Evolutionary conservation across 148 eudicot species (phyloP).

Genomic region (Rhododendron ovatum): DNA sequence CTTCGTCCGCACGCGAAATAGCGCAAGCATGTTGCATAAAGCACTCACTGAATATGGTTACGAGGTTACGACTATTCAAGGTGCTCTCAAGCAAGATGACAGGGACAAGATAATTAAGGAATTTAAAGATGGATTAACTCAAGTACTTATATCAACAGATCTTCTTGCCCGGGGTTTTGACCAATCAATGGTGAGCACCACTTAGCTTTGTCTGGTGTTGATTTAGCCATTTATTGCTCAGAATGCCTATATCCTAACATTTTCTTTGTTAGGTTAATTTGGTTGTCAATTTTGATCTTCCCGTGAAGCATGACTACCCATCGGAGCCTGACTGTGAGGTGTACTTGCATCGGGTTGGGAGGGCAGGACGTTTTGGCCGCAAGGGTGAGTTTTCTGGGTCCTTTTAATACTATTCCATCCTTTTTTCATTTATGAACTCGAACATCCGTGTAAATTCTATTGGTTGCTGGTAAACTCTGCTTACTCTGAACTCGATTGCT

Average conservation of each 20-base stretch:
- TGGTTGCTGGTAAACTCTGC: not conserved
- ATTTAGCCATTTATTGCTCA: not conserved
- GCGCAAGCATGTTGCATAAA: constrained; percentile 60
- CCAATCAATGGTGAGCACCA: constrained; percentile 57
- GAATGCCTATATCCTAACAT: not conserved
- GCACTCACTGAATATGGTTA: constrained; percentile 70
- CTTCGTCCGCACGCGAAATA: constrained; percentile 72
- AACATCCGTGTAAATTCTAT: not conserved
- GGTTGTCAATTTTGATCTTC: constrained; percentile 92
- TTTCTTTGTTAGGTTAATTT: constrained; percentile 60
- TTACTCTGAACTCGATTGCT: not conserved
- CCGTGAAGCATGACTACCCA: constrained; percentile 35
- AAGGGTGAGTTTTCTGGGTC: constrained; percentile 40
- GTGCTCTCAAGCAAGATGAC: constrained; percentile 69
- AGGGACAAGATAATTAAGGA: constrained; percentile 86
- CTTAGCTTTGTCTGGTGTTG: not conserved
- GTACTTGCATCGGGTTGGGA: constrained; percentile 90
- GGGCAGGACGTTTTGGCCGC: constrained; percentile 98
- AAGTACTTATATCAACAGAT: constrained; percentile 91
- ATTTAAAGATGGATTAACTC: constrained; percentile 84
- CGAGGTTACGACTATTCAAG: constrained; percentile 93
- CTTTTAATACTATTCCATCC: not conserved
- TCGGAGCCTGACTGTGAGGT: constrained; percentile 84
- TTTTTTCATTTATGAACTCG: not conserved
- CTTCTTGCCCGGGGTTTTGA: constrained; percentile 94